Conservation (phyloP, 768 basidiomycete species). For the Boletus tylopilopsis region DNA sequence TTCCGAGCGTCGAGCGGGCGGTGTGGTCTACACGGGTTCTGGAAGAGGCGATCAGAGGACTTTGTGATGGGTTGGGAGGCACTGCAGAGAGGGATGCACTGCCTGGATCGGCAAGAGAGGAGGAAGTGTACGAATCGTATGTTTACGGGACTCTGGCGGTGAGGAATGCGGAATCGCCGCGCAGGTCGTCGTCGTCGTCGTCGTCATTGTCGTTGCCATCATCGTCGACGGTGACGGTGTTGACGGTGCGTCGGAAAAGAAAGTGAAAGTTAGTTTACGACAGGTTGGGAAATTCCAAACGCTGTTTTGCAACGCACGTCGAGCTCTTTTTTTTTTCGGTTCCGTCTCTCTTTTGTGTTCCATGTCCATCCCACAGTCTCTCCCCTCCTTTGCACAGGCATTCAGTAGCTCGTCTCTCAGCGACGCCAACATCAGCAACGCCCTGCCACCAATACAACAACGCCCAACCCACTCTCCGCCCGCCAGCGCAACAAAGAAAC, state of each 20-base stretch:
- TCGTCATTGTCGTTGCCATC: too few relatives aligned
- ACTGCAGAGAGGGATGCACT: too few relatives aligned
- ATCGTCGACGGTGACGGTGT: slow-evolving; percentile 31
- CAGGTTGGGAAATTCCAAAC: slow-evolving; percentile 1
- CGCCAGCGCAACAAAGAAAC: slow-evolving; percentile 35
- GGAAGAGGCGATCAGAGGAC: slow-evolving; percentile 61
- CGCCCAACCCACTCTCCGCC: slow-evolving; percentile 31
- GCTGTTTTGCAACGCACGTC: neutral
- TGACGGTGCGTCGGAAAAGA: slow-evolving; percentile 60
- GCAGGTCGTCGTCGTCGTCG: too few relatives aligned
- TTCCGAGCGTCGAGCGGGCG: slow-evolving; percentile 62
- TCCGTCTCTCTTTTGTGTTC: slow-evolving; percentile 10
- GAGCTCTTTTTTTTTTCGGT: slow-evolving; percentile 13
- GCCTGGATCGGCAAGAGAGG: slow-evolving; percentile 21
- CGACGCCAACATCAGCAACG: slow-evolving; percentile 48
- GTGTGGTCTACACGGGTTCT: slow-evolving; percentile 68
- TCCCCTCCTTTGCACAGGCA: slow-evolving; percentile 77
- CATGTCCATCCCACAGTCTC: slow-evolving; percentile 56
- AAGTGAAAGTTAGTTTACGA: slow-evolving; percentile 22
- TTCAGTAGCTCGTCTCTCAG: slow-evolving; percentile 58
- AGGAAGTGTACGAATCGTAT: slow-evolving; percentile 41
- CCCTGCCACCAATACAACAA: slow-evolving; percentile 63
- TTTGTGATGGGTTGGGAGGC: slow-evolving; percentile 70
- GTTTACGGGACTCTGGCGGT: slow-evolving; percentile 59
- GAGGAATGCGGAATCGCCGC: slow-evolving; percentile 40